Base-by-base conservation (phyloP, 2,329 filamentous ascomycete genomes). In the Sporothrix brasiliensis region DNA sequence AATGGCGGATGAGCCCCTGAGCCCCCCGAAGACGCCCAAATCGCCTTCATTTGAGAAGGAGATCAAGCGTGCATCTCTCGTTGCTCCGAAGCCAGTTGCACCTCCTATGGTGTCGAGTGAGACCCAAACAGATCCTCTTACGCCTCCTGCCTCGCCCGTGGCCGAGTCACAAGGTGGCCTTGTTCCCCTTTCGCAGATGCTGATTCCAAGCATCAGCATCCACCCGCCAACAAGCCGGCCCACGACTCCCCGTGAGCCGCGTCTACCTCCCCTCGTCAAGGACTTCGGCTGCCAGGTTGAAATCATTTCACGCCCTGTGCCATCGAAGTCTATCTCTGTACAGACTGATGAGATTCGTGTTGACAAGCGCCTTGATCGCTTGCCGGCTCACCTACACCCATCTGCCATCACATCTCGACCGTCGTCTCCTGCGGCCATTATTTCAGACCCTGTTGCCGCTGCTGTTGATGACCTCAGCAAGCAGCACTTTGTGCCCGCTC, bases 341-440 rank as follows among this genome's bases (percentile, higher is more conserved):
- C 95, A 99, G 82, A 99, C 95, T 0, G 94, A 98, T 75, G 92
- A 92, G 71, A 97, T 98, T 71, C 88, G 92, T 69, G 87, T 96
- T 6, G 94, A 97, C 77, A 88, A 88, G 80, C 88, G 93, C 72
- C 82, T 92, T 58, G 87, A 91, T 72, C 89, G 89, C 74, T 83
- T 97, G 34, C 92, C 93, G 16, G 83, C 88, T 1, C 91, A 95
- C 77, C 84, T 97, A 47, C 88, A 93, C 70, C 93, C 93, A 0
- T 94, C 92, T 0, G 85, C 89, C 21, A 91, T 97, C 72, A 82
- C 85, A 0, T 90, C 88, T 0, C 81, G 86, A 24, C 88, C 88
- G 10, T 78, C 82, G 1, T 89, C 88, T 14, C 88, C 88, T 79
- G 73, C 78, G 7, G 70, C 71, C 7, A 47, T 68, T 75, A 50